phyloP scores from a whole-genome alignment of 495 filamentous ascomycete species.

The Polyplosphaeria fusca region DNA sequence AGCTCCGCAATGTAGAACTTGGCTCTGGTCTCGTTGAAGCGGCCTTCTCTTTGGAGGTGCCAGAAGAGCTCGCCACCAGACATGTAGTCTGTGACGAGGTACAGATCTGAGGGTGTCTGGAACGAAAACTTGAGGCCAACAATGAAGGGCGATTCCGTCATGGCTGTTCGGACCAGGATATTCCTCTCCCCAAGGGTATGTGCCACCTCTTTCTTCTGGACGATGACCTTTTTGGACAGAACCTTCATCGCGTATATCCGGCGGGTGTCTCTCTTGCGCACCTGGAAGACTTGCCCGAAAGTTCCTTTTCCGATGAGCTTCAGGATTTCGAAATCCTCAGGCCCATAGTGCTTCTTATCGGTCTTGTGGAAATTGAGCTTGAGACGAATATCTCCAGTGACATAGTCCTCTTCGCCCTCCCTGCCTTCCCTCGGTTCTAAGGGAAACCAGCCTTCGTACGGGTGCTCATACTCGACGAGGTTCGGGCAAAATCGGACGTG shows the following conservation, averaged over 20 bases:
- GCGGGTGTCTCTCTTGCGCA: constrained; percentile 94
- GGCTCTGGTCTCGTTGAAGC: constrained; percentile 88
- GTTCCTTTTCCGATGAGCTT: constrained; percentile 97
- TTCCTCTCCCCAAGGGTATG: constrained; percentile 97
- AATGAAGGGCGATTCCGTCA: constrained; percentile 93
- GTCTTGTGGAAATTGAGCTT: constrained; percentile 81
- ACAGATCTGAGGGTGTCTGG: constrained; percentile 93
- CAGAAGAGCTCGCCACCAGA: constrained; percentile 97
- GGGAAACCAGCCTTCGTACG: constrained; percentile 80
- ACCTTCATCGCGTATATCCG: constrained; percentile 99
- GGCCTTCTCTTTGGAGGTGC: constrained; percentile 96
- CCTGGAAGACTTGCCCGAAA: constrained; percentile 99
- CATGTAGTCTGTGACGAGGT: constrained; percentile 99
- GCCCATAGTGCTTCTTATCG: constrained; percentile 90
- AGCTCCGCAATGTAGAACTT: constrained; percentile 99
- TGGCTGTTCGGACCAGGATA: constrained; percentile 93
- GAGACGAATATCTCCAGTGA: constrained; percentile 89
- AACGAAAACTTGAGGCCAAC: constrained; percentile 98
- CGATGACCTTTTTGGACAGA: constrained; percentile 97
- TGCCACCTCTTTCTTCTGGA: constrained; percentile 98
- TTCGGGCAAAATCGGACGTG: constrained; percentile 70
- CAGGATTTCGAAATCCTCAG: constrained; percentile 93
- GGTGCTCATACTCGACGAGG: constrained; percentile 58
- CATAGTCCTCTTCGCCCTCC: constrained; percentile 63
- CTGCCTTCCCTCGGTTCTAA: constrained; percentile 64